Percentiles rank a stretch among this genome's conserved stretches.
These are phyloP conservation scores for Delphinella strobiligena DNA, from an alignment of 2,329 filamentous ascomycete species.

Conservation along the genomic window DNA sequence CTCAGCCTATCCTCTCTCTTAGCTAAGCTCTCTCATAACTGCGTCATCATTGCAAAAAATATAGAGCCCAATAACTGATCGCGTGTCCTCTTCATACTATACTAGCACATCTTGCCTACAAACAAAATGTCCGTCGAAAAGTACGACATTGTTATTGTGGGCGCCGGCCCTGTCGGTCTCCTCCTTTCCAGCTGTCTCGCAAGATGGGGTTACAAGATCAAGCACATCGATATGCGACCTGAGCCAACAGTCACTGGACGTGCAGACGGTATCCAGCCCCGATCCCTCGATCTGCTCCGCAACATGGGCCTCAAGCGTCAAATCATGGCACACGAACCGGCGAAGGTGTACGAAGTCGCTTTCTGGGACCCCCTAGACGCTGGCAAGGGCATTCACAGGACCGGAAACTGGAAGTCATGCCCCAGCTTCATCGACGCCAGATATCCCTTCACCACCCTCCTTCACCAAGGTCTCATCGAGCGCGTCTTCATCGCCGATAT, in stretches of 20 bases:
- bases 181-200: conserved; percentile 79
- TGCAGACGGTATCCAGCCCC: conserved; percentile 83
- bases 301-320: conserved; percentile 83
- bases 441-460: conserved; percentile 51
- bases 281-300: conserved; percentile 72
- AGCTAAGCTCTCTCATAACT: no score
- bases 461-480: conserved; percentile 53
- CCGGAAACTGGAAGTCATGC: conserved; percentile 71
- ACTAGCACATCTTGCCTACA: background rate
- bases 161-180: conserved; percentile 78
- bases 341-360: conserved; percentile 65
- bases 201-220: conserved; percentile 89
- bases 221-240: conserved; percentile 83
- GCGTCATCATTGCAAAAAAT: background rate
- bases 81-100: no score
- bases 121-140: conserved; percentile 24
- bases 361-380: conserved; percentile 49
- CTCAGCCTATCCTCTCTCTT: no score
- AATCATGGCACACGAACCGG: conserved; percentile 79
- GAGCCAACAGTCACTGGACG: conserved; percentile 78
- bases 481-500: conserved; percentile 50
- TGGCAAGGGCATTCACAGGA: conserved; percentile 45
- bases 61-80: no score
- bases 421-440: conserved; percentile 63
- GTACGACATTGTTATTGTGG: conserved; percentile 69